phyloP scores from a whole-genome alignment of 148 eudicot genomes.

The Rhododendron ovatum region DNA sequence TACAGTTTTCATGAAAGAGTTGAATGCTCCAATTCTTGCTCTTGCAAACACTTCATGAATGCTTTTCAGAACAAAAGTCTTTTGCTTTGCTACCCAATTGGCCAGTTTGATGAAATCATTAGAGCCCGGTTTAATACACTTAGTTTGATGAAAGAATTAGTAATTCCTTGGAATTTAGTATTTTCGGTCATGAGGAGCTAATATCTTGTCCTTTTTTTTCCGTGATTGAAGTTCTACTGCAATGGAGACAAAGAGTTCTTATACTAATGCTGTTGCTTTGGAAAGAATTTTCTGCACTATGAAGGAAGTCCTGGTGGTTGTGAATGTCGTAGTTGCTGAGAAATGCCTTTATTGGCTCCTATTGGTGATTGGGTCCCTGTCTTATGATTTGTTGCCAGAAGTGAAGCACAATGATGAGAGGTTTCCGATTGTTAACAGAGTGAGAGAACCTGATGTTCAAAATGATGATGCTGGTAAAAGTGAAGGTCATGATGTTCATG shows the following conservation, averaged over 20 bases:
- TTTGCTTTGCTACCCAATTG: too few relatives aligned
- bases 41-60: too few relatives aligned
- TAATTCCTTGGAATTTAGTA: not conserved
- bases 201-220: not conserved
- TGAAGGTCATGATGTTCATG: not conserved
- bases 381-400: not conserved
- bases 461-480: slow-evolving; percentile 1
- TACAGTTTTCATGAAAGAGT: too few relatives aligned
- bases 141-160: too few relatives aligned
- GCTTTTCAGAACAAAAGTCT: too few relatives aligned
- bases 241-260: not conserved
- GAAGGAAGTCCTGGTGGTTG: not conserved
- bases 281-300: not conserved
- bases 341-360: not conserved
- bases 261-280: not conserved
- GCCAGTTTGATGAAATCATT: too few relatives aligned
- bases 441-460: not conserved
- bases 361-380: not conserved
- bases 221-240: not conserved
- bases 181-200: not conserved
- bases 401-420: too few relatives aligned
- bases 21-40: too few relatives aligned
- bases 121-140: too few relatives aligned
- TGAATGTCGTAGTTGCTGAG: not conserved
- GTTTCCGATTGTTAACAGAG: not conserved